Percentiles rank a stretch among this genome's conserved stretches.
These are phyloP conservation scores for Inonotus hispidus DNA, from an alignment of 1,284 basidiomycete genomes.

Conservation along the genomic window DNA sequence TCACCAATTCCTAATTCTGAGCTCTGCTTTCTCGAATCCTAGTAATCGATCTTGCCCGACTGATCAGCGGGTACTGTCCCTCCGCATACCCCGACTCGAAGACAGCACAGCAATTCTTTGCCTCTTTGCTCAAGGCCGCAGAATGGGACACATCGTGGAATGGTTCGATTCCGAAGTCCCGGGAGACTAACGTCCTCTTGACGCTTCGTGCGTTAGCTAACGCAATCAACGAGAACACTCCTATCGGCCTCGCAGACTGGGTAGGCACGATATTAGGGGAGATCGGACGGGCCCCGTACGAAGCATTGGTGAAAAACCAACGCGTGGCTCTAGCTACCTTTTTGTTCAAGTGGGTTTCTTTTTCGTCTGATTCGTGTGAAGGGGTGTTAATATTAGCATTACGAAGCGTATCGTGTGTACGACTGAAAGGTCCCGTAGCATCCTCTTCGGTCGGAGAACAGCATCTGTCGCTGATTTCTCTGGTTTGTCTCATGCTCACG, in stretches of 20 bases:
- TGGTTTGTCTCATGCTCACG: slow-evolving; percentile 17
- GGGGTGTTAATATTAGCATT: background rate
- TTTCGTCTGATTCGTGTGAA: background rate
- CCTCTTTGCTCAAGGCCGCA: slow-evolving; percentile 60
- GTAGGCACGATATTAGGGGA: slow-evolving; percentile 50
- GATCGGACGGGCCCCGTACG: slow-evolving; percentile 45
- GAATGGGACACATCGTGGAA: slow-evolving; percentile 60
- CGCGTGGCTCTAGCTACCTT: slow-evolving; percentile 72
- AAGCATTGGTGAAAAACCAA: slow-evolving; percentile 60
- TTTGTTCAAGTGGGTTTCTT: slow-evolving; percentile 65
- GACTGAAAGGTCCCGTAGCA: slow-evolving; percentile 37
- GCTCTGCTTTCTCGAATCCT: slow-evolving; percentile 10
- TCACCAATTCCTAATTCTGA: background rate
- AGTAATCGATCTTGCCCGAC: slow-evolving; percentile 87
- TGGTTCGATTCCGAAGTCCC: slow-evolving; percentile 54
- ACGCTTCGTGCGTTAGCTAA: slow-evolving; percentile 81
- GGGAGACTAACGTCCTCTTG: slow-evolving; percentile 86
- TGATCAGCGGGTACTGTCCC: slow-evolving; percentile 66
- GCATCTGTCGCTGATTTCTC: slow-evolving; percentile 19
- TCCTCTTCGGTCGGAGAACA: slow-evolving; percentile 20
- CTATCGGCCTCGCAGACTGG: slow-evolving; percentile 43
- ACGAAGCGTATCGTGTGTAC: slow-evolving; percentile 57
- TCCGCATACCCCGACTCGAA: slow-evolving; percentile 42
- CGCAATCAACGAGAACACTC: slow-evolving; percentile 54
- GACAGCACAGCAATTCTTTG: slow-evolving; percentile 49